These are phyloP conservation scores for Globisporangium paddicum DNA, from an alignment of 352 stramenopile genomes.

Conservation along the genomic window DNA sequence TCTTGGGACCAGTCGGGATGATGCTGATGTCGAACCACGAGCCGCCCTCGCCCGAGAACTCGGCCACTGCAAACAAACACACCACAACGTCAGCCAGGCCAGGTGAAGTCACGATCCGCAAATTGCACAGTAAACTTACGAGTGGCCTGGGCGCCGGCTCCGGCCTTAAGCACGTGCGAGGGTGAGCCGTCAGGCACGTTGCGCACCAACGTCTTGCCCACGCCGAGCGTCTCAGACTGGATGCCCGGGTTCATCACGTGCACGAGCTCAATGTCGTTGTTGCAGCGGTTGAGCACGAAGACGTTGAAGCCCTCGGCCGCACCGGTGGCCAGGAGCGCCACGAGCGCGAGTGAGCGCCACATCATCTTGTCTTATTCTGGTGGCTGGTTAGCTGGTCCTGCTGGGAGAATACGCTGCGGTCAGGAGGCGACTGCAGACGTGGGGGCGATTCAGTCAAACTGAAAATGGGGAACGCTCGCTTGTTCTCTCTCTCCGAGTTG, in stretches of 20 bases:
- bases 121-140: constrained; percentile 22
- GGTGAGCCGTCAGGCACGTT: constrained; percentile 21
- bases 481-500: background rate
- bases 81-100: constrained; percentile 6
- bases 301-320: constrained; percentile 31
- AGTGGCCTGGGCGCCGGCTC: constrained; percentile 41
- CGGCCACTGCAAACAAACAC: constrained; percentile 27
- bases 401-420: constrained; percentile 9
- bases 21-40: constrained; percentile 78
- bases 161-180: constrained; percentile 48
- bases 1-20: constrained; percentile 46
- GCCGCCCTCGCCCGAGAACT: constrained; percentile 53
- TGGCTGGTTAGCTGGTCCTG: background rate
- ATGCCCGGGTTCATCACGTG: constrained; percentile 26
- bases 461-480: too few species aligned
- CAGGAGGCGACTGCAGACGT: constrained; percentile 5
- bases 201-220: constrained; percentile 32
- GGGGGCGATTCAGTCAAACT: constrained; percentile 6
- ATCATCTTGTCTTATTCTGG: constrained; percentile 22
- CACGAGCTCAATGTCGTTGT: constrained; percentile 34
- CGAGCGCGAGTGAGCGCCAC: constrained; percentile 21
- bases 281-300: constrained; percentile 55
- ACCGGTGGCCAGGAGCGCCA: constrained; percentile 26
- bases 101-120: background rate
- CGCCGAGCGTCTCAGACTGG: constrained; percentile 19